A percentile compares a stretch with the other conserved stretches of the same genome.
Evolutionary conservation across 768 basidiomycete species (phyloP).

Genomic region (Mycena alexandri): DNA sequence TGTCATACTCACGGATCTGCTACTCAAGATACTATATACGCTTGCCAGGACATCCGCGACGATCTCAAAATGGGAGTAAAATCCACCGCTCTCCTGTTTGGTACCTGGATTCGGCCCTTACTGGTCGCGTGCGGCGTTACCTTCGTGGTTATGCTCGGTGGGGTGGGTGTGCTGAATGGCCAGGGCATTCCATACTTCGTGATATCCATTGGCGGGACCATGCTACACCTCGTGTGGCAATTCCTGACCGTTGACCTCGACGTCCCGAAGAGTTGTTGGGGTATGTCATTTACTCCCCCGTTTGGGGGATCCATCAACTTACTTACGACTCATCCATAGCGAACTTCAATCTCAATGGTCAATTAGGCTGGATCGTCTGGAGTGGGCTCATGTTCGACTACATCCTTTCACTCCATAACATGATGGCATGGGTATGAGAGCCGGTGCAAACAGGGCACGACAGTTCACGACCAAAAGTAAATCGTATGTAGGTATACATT

Average conservation of each 20-base stretch:
- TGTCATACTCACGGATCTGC: slow-evolving; percentile 2
- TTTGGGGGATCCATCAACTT: background rate
- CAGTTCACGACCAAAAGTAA: too few relatives aligned
- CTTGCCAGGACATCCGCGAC: slow-evolving; percentile 83
- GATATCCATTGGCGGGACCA: slow-evolving; percentile 60
- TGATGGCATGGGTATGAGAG: too few relatives aligned
- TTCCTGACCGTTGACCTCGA: slow-evolving; percentile 58
- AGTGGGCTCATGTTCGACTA: slow-evolving; percentile 58
- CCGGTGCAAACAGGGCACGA: too few relatives aligned
- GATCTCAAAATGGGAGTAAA: slow-evolving; percentile 80
- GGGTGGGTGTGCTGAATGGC: slow-evolving; percentile 65
- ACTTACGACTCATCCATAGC: slow-evolving; percentile 41
- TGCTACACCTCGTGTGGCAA: slow-evolving; percentile 62
- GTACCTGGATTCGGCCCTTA: slow-evolving; percentile 67
- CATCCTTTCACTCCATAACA: slow-evolving; percentile 12
- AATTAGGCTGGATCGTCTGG: slow-evolving; percentile 64
- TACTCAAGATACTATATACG: slow-evolving; percentile 73
- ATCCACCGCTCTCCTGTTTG: slow-evolving; percentile 83
- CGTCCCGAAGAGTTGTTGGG: slow-evolving; percentile 60
- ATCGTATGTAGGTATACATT: too few relatives aligned
- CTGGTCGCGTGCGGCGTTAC: slow-evolving; percentile 63
- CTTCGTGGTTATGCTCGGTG: slow-evolving; percentile 66
- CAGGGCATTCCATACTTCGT: slow-evolving; percentile 64
- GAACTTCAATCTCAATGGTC: slow-evolving; percentile 62
- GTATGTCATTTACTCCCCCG: slow-evolving; percentile 42